These are phyloP conservation scores for Naganishia kalamii DNA, from an alignment of 768 basidiomycete genomes.

Conservation along the genomic window DNA sequence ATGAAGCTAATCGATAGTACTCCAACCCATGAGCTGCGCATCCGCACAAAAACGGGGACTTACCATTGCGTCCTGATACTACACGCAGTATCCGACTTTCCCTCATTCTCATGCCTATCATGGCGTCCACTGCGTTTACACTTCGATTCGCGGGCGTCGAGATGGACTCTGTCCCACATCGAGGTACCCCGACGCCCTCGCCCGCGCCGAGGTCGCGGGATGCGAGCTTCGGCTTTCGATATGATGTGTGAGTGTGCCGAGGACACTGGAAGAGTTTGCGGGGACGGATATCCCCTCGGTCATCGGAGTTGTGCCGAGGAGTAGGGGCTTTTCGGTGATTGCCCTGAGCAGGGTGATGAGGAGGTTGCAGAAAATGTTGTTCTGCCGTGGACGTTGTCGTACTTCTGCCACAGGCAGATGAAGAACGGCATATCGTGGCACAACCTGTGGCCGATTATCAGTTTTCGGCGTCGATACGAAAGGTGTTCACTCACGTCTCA, in stretches of 20 bases:
- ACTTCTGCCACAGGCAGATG: conserved; percentile 32
- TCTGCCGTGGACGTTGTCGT: conserved; percentile 25
- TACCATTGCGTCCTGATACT: conserved; percentile 89
- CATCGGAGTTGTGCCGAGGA: conserved; percentile 70
- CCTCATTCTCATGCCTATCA: conserved; percentile 68
- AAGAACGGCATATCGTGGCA: conserved; percentile 39
- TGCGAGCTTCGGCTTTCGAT: background rate
- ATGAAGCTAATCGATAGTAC: conserved; percentile 93
- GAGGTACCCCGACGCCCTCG: conserved; percentile 28
- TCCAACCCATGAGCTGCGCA: conserved; percentile 20
- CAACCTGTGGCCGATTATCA: conserved; percentile 27
- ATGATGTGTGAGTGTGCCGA: background rate
- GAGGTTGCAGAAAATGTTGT: conserved; percentile 52
- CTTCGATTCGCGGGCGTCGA: conserved; percentile 76
- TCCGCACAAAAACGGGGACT: conserved; percentile 26
- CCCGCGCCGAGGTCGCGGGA: background rate
- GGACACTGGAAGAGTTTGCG: background rate
- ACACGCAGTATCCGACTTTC: conserved; percentile 62
- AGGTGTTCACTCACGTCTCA: conserved; percentile 53
- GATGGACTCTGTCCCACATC: conserved; percentile 57
- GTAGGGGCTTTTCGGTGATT: conserved; percentile 76
- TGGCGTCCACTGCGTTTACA: conserved; percentile 74
- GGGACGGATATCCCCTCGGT: conserved; percentile 72
- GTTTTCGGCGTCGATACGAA: background rate
- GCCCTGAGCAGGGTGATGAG: conserved; percentile 80